Evolutionary conservation across 2,329 filamentous ascomycete genomes (phyloP).

Genomic region (Aspergillus udagawae): DNA sequence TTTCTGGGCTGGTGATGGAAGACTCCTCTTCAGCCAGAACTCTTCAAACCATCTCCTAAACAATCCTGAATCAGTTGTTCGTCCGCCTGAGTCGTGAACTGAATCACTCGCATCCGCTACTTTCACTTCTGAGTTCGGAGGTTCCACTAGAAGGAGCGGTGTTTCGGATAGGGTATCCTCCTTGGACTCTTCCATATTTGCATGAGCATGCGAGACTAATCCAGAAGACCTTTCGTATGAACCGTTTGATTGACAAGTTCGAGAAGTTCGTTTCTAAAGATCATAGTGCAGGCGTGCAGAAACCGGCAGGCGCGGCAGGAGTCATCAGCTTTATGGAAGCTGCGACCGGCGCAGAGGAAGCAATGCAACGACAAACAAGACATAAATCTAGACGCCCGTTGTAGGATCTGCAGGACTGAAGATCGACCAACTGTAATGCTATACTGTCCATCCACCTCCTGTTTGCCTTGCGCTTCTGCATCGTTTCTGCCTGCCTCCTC

Average conservation of each 20-base stretch:
- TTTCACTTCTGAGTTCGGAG: conserved; percentile 2
- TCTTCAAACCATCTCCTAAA: conserved; percentile 40
- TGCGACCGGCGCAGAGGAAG: background rate
- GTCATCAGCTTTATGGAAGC: background rate
- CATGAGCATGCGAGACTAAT: background rate
- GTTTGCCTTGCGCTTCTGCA: background rate
- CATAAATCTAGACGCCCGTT: background rate
- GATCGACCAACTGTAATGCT: background rate
- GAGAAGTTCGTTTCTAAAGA: background rate
- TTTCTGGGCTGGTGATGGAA: conserved; percentile 16
- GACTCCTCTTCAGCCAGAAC: conserved; percentile 28
- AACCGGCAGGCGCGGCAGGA: background rate
- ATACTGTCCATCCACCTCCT: background rate
- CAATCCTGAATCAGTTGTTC: conserved; percentile 11
- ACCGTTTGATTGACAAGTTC: background rate
- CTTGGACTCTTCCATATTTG: conserved; percentile 11
- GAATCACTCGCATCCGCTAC: background rate
- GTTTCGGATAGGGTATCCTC: conserved; percentile 3
- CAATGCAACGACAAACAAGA: background rate
- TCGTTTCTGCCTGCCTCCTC: background rate
- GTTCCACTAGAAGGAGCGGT: background rate
- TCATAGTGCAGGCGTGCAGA: background rate
- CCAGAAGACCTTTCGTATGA: background rate
- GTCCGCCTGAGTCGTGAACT: background rate
- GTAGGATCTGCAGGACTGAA: background rate